Base-by-base conservation (phyloP, 2,329 filamentous ascomycete species). In the Aspergillus transmontanensis region DNA sequence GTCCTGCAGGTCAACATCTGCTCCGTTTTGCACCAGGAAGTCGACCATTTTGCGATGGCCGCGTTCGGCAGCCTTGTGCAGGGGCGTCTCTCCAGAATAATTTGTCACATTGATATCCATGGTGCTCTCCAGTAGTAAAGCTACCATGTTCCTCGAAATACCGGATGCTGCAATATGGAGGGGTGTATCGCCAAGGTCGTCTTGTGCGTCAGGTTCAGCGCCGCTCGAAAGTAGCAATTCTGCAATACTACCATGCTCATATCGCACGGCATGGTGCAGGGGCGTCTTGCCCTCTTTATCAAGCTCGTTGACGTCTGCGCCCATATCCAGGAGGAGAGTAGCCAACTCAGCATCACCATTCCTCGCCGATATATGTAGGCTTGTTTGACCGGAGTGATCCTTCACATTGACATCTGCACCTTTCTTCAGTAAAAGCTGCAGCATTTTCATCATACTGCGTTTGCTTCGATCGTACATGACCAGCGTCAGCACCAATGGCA, bases 41-140 rank as follows among this genome's bases (percentile, higher is more conserved):
- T 70, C 65, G 16, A 75, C 72, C 39, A 73, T 67, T 21, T 74
- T 69, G 3, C 67, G 67, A 58, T 72, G 69, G 5, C 73, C 74
- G 16, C 68, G 63, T 23, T 71, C 62, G 12, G 70, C 70, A 21
- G 75, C 73, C 36, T 71, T 71, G 36, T 72, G 70, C 10, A 76
- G 64, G 12, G 73, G 68, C 1, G 71, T 75, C 64, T 74, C 72
- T 3, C 64, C 67, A 14, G 68, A 68, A 43, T 64, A 66, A 41
- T 72, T 72, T 28, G 69, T 70, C 45, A 72, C 61, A 32, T 68
- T 68, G 28, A 75, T 68, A 32, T 69, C 69, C 2, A 66, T 67
- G 0, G 64, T 68, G n/a, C 71, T 69, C 4, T 71, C 69, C 14
- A 74, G 60, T 4, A 76, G 62, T 14, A 69, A 57, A 2, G 65